Conservation (phyloP, 1,284 basidiomycete species). For the Trametes hirsuta region DNA sequence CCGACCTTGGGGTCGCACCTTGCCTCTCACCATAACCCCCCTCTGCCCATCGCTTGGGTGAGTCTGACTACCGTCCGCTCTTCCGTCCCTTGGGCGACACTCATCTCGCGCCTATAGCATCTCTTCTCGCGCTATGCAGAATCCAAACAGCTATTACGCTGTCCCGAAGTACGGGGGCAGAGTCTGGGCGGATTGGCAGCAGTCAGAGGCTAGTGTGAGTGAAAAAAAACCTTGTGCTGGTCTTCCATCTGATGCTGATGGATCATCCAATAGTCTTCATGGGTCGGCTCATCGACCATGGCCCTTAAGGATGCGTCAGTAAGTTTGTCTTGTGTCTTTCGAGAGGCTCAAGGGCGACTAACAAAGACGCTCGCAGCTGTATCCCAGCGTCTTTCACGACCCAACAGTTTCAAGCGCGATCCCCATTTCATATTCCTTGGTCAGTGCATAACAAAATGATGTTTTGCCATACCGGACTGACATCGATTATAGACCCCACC, state of each 20-base stretch:
- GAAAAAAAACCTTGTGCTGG: not conserved
- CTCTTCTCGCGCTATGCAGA: constrained; percentile 28
- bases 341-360: not conserved
- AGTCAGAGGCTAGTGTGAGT: constrained; percentile 31
- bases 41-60: constrained; percentile 27
- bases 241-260: constrained; percentile 3
- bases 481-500: constrained; percentile 24
- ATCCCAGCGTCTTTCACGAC: constrained; percentile 11
- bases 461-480: not conserved
- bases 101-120: constrained; percentile 12
- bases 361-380: not conserved
- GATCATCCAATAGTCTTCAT: constrained; percentile 23
- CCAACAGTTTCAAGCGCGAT: constrained; percentile 12
- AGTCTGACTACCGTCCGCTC: constrained; percentile 17
- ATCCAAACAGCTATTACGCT: constrained; percentile 28
- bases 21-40: constrained; percentile 27
- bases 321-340: constrained; percentile 1
- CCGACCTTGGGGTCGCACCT: constrained; percentile 24
- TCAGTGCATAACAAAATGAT: not conserved
- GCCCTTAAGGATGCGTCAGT: constrained; percentile 23
- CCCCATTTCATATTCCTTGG: constrained; percentile 21
- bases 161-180: constrained; percentile 26
- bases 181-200: constrained; percentile 32
- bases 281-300: constrained; percentile 25
- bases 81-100: constrained; percentile 2